Base-by-base conservation (phyloP, 768 basidiomycete species). In the Lactarius deliciosus region DNA sequence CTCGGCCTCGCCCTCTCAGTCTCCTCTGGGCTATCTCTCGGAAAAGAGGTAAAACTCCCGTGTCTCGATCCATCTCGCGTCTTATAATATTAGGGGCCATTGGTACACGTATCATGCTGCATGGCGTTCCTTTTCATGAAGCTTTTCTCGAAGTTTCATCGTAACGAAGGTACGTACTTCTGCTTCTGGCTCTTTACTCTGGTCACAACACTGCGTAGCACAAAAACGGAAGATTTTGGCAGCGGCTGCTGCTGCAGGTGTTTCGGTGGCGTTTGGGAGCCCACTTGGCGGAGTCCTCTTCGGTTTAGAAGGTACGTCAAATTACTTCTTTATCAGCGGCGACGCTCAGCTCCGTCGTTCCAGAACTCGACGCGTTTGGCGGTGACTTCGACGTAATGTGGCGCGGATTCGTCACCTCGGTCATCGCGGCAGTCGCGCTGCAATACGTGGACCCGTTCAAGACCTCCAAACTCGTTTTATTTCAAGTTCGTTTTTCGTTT, bases 371-470 rank as follows among this genome's bases (percentile, higher is more conserved):
- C 69, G 83, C 85, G 1, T 88, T 88, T 72, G 83, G 86, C 20
- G 86, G 83, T 70, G 87, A 88, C 66, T 86, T 87, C 3, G 90
- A 92, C 69, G 89, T 90, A 34, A 86, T 90, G 82, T 90, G 89
- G 89, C 81, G 86, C 64, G 91, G 88, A n/a, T 96, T 96, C 74
- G 92, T 92, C 63, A 92, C 91, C 18, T 93, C 92, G 8, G 91
- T 89, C 59, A 84, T 94, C 60, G 94, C 94, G 0, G 92, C 92
- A 1, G 86, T 92, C n/a, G 83, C 90, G 0, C 76, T 96, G 61
- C 90, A 93, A 74, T 87, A 88, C 75, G 82, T 94, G 57, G 89
- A 95, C 72, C 94, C 94, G 0, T 95, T 94, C 74, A 88, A 89
- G 40, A 92, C 89, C 15, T 86, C 89, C 25, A 93, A 93, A 72